Evolutionary conservation across 345 rosid species (phyloP).

Genomic region (Microthlaspi erraticum): DNA sequence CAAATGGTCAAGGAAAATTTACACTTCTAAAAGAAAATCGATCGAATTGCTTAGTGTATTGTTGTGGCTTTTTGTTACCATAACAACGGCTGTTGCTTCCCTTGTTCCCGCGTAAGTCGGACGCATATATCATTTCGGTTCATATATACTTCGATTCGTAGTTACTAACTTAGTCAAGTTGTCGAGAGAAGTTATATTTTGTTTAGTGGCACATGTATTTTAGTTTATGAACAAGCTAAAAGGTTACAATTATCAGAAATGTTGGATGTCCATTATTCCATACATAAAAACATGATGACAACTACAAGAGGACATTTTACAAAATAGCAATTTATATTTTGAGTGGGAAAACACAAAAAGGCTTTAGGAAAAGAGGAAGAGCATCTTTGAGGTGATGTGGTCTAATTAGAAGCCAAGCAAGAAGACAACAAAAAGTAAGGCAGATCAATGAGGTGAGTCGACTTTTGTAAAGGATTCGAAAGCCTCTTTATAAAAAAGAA

Average conservation of each 20-base stretch:
- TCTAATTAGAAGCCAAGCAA: slow-evolving; percentile 30
- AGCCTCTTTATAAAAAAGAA: slow-evolving; percentile 25
- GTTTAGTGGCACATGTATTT: too few species aligned
- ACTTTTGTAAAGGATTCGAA: slow-evolving; percentile 29
- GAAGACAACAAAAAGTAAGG: slow-evolving; percentile 4
- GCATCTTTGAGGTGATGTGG: slow-evolving; percentile 34
- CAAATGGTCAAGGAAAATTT: not conserved
- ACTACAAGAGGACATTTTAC: not conserved
- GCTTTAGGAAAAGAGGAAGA: slow-evolving; percentile 1
- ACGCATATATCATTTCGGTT: too few species aligned
- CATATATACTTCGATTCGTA: too few species aligned
- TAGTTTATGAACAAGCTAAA: too few species aligned
- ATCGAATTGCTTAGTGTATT: not conserved
- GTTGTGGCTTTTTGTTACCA: not conserved
- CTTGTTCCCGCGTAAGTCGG: too few species aligned
- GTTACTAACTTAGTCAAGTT: too few species aligned
- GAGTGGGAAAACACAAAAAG: slow-evolving; percentile 17
- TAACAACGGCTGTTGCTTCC: too few species aligned
- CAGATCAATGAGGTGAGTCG: slow-evolving; percentile 27
- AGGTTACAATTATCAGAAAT: too few species aligned
- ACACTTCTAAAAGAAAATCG: not conserved
- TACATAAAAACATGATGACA: not conserved
- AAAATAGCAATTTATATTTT: not conserved
- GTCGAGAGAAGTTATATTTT: too few species aligned
- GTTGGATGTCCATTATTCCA: not conserved